Conservation (phyloP, 139 green algal species). For the Monoraphidium neglectum region DNA sequence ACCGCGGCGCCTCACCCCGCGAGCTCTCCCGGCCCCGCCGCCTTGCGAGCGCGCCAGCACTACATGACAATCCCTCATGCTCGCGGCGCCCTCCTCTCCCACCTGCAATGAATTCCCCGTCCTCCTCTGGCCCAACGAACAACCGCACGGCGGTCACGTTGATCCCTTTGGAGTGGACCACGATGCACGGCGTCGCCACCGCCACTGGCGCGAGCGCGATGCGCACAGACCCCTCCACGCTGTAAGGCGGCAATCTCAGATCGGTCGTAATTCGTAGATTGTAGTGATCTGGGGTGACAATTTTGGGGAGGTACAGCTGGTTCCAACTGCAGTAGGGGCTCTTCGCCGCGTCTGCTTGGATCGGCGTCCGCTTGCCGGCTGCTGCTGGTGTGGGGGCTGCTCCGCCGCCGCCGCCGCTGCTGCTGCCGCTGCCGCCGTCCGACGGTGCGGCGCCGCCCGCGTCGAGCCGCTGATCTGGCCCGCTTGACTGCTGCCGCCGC, state of each 20-base stretch:
- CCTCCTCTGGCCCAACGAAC: background rate
- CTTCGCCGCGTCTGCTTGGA: background rate
- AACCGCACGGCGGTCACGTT: constrained; percentile 35
- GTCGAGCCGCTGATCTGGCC: too few species aligned
- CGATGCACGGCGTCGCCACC: constrained; percentile 55
- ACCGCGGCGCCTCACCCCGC: too few species aligned
- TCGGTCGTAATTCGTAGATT: constrained; percentile 47
- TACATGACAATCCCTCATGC: background rate
- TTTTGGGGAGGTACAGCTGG: constrained; percentile 45
- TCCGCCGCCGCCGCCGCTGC: too few species aligned
- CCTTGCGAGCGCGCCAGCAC: background rate
- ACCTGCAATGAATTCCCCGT: background rate
- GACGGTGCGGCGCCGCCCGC: too few species aligned
- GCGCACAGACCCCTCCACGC: constrained; percentile 29
- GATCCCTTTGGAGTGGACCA: constrained; percentile 62
- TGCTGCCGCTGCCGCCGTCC: too few species aligned
- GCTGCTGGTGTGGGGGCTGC: too few species aligned
- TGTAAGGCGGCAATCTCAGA: constrained; percentile 33
- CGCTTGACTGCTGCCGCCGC: too few species aligned
- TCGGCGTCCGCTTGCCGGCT: background rate
- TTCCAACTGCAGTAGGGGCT: constrained; percentile 48
- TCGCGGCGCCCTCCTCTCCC: background rate
- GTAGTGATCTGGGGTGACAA: constrained; percentile 48
- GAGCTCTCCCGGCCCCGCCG: background rate
- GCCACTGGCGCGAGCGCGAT: constrained; percentile 40